These are phyloP conservation scores for Didymella pomorum DNA, from an alignment of 2,329 filamentous ascomycete genomes.

Conservation along the genomic window DNA sequence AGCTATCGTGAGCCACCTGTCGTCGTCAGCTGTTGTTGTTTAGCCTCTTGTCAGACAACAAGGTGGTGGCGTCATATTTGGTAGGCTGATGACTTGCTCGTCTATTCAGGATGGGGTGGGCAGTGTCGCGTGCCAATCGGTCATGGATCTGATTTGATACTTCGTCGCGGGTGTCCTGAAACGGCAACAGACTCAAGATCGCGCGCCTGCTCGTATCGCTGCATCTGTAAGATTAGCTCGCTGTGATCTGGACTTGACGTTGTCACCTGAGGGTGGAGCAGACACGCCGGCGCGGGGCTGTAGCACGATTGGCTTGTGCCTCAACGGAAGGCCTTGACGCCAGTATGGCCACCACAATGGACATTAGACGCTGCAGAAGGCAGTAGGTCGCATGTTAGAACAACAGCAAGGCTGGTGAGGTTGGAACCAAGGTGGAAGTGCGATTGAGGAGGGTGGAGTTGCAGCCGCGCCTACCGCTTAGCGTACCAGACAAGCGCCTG, in stretches of 20 bases:
- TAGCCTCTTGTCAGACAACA: constrained; percentile 8
- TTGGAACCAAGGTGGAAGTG: constrained; percentile 3
- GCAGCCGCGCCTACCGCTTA: constrained; percentile 21
- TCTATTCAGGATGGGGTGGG: background rate
- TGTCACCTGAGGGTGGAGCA: constrained; percentile 20
- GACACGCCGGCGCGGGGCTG: constrained; percentile 14
- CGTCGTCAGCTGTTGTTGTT: constrained; percentile 11
- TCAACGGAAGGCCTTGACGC: constrained; percentile 10
- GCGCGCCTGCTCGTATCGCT: constrained; percentile 13
- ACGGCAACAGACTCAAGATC: constrained; percentile 5
- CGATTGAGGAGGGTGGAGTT: constrained; percentile 2
- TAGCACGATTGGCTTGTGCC: constrained; percentile 9
- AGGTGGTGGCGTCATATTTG: constrained; percentile 10
- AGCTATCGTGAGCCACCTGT: background rate
- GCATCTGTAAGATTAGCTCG: constrained; percentile 3
- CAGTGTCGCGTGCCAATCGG: constrained; percentile 21
- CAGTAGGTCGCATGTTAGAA: background rate
- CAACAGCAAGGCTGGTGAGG: constrained; percentile 7
- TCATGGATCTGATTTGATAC: constrained; percentile 12
- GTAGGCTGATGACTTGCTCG: constrained; percentile 13
- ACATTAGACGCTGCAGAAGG: constrained; percentile 1
- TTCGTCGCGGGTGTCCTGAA: background rate
- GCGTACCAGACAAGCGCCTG: constrained; percentile 18
- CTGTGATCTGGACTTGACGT: constrained; percentile 6
- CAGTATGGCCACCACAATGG: constrained; percentile 3